Evolutionary conservation across 2,329 filamentous ascomycete genomes (phyloP).

Genomic region (Ophiostoma populinum): DNA sequence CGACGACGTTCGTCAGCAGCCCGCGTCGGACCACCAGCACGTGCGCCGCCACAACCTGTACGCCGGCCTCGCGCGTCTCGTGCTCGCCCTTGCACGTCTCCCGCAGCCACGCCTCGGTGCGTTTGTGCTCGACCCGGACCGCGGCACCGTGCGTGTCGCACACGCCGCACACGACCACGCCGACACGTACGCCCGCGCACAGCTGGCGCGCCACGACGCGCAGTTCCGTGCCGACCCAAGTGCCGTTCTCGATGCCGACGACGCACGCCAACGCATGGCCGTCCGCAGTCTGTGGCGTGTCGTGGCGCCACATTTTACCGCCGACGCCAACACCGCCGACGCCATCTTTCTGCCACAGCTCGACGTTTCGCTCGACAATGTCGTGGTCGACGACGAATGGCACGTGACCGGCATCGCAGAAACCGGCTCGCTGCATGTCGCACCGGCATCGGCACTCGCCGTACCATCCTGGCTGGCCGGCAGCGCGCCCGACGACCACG

Average conservation of each 20-base stretch:
- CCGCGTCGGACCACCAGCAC: background rate
- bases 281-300: slow-evolving; percentile 11
- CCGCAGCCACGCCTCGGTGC: slow-evolving; percentile 15
- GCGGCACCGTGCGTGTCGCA: slow-evolving; percentile 11
- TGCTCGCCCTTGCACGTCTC: slow-evolving; percentile 16
- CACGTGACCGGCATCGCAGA: slow-evolving; percentile 17
- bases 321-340: slow-evolving; percentile 5
- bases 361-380: slow-evolving; percentile 16
- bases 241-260: slow-evolving; percentile 8
- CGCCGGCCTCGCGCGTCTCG: slow-evolving; percentile 15
- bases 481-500: slow-evolving; percentile 7
- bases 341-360: slow-evolving; percentile 15
- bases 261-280: slow-evolving; percentile 16
- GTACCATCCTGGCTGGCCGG: slow-evolving; percentile 17
- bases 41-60: slow-evolving; percentile 15
- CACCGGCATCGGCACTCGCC: slow-evolving; percentile 15
- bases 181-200: slow-evolving; percentile 15
- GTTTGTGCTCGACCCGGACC: slow-evolving; percentile 14
- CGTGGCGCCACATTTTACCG: slow-evolving; percentile 14
- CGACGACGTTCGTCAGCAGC: background rate
- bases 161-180: slow-evolving; percentile 15
- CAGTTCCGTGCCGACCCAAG: slow-evolving; percentile 14
- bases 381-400: slow-evolving; percentile 18
- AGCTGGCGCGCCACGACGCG: slow-evolving; percentile 15
- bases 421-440: slow-evolving; percentile 16